phyloP scores from a whole-genome alignment of 177 flowering plant genomes.

The Vitis hybrid region DNA sequence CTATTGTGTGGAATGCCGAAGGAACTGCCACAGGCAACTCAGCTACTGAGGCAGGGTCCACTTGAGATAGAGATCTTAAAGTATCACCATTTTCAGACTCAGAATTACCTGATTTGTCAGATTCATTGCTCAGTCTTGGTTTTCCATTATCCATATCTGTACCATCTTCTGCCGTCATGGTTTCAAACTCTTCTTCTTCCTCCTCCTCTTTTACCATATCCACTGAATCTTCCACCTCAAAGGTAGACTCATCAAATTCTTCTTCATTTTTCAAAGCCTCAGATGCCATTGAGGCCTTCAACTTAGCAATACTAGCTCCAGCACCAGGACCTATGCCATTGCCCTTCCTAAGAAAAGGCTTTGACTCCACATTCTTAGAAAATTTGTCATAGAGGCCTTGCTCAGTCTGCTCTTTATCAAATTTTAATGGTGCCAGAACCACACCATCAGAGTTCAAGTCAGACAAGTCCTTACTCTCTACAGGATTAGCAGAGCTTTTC shows the following conservation, averaged over 20 bases:
- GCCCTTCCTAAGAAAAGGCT: constrained; percentile 66
- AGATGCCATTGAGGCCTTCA: constrained; percentile 49
- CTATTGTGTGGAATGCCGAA: constrained; percentile 38
- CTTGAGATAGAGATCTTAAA: constrained; percentile 47
- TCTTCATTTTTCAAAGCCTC: constrained; percentile 44
- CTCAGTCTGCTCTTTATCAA: constrained; percentile 52
- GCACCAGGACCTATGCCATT: constrained; percentile 60
- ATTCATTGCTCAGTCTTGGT: constrained; percentile 49
- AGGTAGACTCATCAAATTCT: constrained; percentile 42
- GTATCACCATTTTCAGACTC: constrained; percentile 61
- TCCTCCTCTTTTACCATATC: constrained; percentile 45
- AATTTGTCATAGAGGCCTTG: constrained; percentile 30
- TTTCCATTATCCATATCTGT: constrained; percentile 45
- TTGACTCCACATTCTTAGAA: constrained; percentile 38
- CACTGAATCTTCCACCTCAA: constrained; percentile 47
- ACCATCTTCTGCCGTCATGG: constrained; percentile 29
- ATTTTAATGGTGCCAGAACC: constrained; percentile 44
- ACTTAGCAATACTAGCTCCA: constrained; percentile 42
- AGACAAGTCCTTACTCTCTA: constrained; percentile 51
- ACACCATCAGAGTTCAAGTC: constrained; percentile 44
- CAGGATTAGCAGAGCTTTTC: constrained; percentile 49
- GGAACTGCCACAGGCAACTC: constrained; percentile 51
- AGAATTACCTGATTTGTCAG: constrained; percentile 49
- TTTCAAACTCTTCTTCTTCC: constrained; percentile 50
- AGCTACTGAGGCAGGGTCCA: constrained; percentile 49